phyloP scores from a whole-genome alignment of 108 stramenopile species.

The Conticribra guillardii region DNA sequence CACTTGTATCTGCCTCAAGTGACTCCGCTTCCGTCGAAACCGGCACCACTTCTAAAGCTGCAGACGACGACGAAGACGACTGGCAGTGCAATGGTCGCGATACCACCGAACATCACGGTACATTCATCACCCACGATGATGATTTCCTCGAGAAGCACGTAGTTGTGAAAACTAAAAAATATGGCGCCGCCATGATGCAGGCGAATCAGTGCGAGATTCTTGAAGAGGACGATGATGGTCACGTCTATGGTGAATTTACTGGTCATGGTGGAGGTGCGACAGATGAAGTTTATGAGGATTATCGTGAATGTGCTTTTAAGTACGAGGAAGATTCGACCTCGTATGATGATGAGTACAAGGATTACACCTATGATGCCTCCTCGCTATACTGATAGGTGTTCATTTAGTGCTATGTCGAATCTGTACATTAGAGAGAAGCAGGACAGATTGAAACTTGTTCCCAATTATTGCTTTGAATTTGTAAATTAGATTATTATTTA shows the following conservation, averaged over 20 bases:
- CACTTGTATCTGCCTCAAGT: neutral
- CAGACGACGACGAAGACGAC: conserved; percentile 9
- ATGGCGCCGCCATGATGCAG: conserved; percentile 2
- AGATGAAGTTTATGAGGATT: conserved; percentile 8
- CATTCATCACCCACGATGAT: conserved; percentile 13
- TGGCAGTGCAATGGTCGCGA: conserved; percentile 3
- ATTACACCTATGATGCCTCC: conserved; percentile 16
- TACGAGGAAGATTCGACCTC: conserved; percentile 5
- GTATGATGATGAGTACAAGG: conserved; percentile 1
- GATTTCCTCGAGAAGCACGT: neutral
- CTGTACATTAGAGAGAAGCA: neutral
- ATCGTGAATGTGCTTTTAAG: neutral
- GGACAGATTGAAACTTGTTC: neutral
- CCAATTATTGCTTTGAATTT: neutral
- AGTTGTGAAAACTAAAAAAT: neutral
- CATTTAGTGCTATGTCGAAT: neutral
- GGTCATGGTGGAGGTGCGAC: conserved; percentile 7
- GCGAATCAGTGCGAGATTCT: conserved; percentile 3
- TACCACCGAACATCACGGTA: conserved; percentile 1
- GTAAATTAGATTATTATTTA: no score
- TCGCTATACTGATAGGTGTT: conserved; percentile 1
- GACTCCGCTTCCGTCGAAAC: neutral
- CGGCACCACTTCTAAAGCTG: neutral
- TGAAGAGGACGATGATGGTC: conserved; percentile 10
- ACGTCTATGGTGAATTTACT: conserved; percentile 3